Conservation (phyloP, 163 green algal species). For the Chlorella variabilis region DNA sequence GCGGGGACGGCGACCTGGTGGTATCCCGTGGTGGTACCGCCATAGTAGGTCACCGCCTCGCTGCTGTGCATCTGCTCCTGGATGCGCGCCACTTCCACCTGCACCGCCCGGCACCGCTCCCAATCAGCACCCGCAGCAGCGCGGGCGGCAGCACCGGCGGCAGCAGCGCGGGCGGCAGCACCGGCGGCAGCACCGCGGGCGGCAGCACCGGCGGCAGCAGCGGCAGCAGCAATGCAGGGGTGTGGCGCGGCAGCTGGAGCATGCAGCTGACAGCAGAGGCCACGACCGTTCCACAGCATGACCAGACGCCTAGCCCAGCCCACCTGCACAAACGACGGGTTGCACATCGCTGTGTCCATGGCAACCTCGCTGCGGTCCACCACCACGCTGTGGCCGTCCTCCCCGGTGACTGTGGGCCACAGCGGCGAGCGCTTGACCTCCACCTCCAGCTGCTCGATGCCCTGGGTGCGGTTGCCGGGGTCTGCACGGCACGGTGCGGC, state of each 20-base stretch:
- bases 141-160: no score
- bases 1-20: background rate
- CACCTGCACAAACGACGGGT: background rate
- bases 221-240: no score
- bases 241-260: no score
- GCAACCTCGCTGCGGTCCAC: no score
- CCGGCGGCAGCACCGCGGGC: background rate
- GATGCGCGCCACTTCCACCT: background rate
- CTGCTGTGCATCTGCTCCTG: background rate
- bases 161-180: no score
- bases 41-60: background rate
- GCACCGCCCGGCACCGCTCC: no score
- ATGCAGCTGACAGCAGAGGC: no score
- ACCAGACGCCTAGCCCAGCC: no score
- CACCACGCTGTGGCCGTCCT: background rate
- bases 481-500: background rate
- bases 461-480: background rate
- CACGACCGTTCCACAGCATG: no score
- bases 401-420: slow-evolving; percentile 3
- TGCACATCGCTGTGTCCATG: background rate
- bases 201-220: background rate
- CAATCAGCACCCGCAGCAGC: no score
- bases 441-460: background rate
- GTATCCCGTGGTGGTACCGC: background rate
- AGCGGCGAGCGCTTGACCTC: slow-evolving; percentile 14